Conservation (phyloP, 2,329 filamentous ascomycete species). For the Ophiostoma piceae region DNA sequence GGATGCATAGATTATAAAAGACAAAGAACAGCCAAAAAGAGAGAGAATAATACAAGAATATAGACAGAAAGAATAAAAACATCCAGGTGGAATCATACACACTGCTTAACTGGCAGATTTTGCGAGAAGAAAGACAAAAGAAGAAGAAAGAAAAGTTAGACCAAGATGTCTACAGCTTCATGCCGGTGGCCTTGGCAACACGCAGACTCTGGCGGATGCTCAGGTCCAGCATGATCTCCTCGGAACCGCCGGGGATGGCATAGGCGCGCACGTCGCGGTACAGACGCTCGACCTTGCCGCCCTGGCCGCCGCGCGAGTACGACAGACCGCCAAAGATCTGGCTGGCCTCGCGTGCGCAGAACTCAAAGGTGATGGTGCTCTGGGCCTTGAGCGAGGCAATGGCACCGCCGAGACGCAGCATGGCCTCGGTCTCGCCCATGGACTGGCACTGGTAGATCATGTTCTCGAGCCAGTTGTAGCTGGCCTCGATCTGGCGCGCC, state of each 20-base stretch:
- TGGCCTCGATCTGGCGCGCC: conserved; percentile 95
- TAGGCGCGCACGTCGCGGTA: conserved; percentile 95
- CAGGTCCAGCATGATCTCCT: conserved; percentile 98
- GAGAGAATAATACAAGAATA: conserved; percentile 15
- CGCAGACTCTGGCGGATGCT: conserved; percentile 76
- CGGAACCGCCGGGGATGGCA: conserved; percentile 88
- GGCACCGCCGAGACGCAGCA: conserved; percentile 89
- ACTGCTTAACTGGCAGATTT: conserved; percentile 17
- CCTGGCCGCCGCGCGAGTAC: conserved; percentile 90
- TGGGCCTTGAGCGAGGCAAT: conserved; percentile 95
- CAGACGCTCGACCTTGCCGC: conserved; percentile 87
- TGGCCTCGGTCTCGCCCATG: conserved; percentile 93
- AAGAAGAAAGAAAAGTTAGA: background rate
- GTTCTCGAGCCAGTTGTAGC: conserved; percentile 95
- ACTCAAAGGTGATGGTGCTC: conserved; percentile 90
- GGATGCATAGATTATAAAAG: background rate
- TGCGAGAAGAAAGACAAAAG: background rate
- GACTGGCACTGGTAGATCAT: conserved; percentile 86
- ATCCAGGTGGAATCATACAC: conserved; percentile 11
- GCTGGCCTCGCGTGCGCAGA: conserved; percentile 90
- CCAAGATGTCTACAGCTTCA: conserved; percentile 68
- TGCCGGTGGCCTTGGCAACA: conserved; percentile 85
- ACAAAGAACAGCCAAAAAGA: background rate
- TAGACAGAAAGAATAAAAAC: background rate
- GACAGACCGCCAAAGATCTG: conserved; percentile 96